Conservation (phyloP, 1,284 basidiomycete species). For the Xanthoconium separans region DNA sequence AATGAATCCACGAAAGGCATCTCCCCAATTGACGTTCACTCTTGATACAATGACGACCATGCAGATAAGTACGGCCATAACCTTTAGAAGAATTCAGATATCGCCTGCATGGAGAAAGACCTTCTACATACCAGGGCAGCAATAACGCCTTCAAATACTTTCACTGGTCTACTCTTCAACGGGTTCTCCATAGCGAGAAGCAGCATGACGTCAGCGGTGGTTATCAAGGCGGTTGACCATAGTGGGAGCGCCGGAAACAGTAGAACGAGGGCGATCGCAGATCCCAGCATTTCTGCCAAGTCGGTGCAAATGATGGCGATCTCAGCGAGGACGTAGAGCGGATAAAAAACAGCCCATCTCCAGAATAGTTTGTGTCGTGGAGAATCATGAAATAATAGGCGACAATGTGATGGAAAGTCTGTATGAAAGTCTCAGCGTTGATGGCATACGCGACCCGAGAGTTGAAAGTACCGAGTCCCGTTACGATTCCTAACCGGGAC, state of each 20-base stretch:
- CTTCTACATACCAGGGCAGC: slow-evolving; percentile 48
- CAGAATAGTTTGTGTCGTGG: slow-evolving; percentile 46
- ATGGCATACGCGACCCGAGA: neutral
- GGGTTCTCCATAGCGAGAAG: slow-evolving; percentile 53
- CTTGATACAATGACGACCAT: slow-evolving; percentile 81
- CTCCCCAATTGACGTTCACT: slow-evolving; percentile 74
- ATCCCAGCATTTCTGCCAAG: slow-evolving; percentile 64
- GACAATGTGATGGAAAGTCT: slow-evolving; percentile 58
- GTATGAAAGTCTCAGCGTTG: neutral
- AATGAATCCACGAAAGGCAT: slow-evolving; percentile 83
- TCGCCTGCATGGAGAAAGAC: neutral
- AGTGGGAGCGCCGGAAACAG: slow-evolving; percentile 70
- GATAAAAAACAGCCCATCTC: slow-evolving; percentile 53
- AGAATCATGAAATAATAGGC: slow-evolving; percentile 53
- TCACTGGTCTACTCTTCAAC: slow-evolving; percentile 41
- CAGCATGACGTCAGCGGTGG: slow-evolving; percentile 69
- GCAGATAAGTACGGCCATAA: slow-evolving; percentile 77
- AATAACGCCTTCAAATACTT: slow-evolving; percentile 67
- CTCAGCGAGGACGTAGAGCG: slow-evolving; percentile 56
- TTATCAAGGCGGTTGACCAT: slow-evolving; percentile 68
- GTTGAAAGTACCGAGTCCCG: slow-evolving; percentile 42
- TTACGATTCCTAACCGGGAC: slow-evolving; percentile 47
- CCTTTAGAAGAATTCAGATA: slow-evolving; percentile 41
- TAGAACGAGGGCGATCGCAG: slow-evolving; percentile 72
- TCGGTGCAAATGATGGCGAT: slow-evolving; percentile 68